Percentiles rank a stretch among this genome's conserved stretches.
These are phyloP conservation scores for Talaromyces pinophilus DNA, from an alignment of 2,329 filamentous ascomycete genomes.

Conservation along the genomic window DNA sequence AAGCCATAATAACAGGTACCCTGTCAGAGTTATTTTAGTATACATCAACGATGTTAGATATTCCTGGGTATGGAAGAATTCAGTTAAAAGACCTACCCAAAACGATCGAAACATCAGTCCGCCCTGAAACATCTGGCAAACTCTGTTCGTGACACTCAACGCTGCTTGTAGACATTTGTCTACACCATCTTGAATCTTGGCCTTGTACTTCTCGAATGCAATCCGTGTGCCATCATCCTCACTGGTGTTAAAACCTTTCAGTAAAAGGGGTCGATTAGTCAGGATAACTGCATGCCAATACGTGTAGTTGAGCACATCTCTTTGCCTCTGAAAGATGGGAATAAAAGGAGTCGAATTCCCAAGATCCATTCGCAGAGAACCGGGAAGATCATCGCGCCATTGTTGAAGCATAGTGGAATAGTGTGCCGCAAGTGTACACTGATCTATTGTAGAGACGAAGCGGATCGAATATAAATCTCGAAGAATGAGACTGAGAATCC, in stretches of 20 bases:
- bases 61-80: too few relatives aligned
- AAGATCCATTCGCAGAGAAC: too few relatives aligned
- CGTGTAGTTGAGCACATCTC: too few relatives aligned
- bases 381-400: too few relatives aligned
- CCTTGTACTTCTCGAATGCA: not conserved
- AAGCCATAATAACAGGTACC: not conserved
- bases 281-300: too few relatives aligned
- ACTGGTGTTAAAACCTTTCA: not conserved
- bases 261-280: constrained; percentile 29
- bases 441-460: too few relatives aligned
- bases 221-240: not conserved
- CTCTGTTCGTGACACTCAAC: not conserved
- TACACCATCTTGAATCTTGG: not conserved
- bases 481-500: too few relatives aligned
- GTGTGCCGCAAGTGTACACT: too few relatives aligned
- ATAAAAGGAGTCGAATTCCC: too few relatives aligned
- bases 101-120: not conserved
- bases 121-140: not conserved
- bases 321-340: too few relatives aligned
- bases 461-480: too few relatives aligned
- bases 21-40: not conserved
- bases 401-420: too few relatives aligned
- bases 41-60: not conserved
- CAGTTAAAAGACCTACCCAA: not conserved
- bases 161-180: not conserved